These are phyloP conservation scores for Juglanconis juglandina DNA, from an alignment of 2,329 filamentous ascomycete genomes.

Conservation along the genomic window DNA sequence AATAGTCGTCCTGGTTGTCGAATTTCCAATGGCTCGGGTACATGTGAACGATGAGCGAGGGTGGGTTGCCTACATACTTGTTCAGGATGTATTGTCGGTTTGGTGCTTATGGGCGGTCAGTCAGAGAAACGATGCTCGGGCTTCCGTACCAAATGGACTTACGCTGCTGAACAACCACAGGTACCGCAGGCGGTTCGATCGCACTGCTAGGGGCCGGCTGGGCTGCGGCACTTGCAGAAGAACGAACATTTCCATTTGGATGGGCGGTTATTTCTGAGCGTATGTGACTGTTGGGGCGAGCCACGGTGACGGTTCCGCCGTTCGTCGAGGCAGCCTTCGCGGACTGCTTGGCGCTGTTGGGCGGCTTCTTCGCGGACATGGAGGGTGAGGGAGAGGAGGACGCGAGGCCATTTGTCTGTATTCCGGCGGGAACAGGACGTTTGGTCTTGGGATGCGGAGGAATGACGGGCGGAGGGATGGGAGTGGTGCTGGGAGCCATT, in stretches of 20 bases:
- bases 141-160: background rate
- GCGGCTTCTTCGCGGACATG: conserved; percentile 53
- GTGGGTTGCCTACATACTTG: conserved; percentile 54
- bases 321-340: conserved; percentile 40
- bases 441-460: conserved; percentile 56
- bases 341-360: conserved; percentile 47
- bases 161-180: conserved; percentile 42
- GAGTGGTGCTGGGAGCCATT: conserved; percentile 57
- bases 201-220: conserved; percentile 8
- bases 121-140: background rate
- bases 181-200: conserved; percentile 6
- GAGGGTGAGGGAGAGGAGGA: conserved; percentile 57
- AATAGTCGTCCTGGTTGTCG: conserved; percentile 89
- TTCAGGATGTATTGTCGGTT: conserved; percentile 36
- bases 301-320: conserved; percentile 44
- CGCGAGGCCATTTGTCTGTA: conserved; percentile 62
- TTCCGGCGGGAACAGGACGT: conserved; percentile 61
- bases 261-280: conserved; percentile 47
- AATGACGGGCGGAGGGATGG: conserved; percentile 39
- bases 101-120: conserved; percentile 12
- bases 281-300: conserved; percentile 53
- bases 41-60: conserved; percentile 83
- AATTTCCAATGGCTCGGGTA: conserved; percentile 85
- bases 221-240: conserved; percentile 10
- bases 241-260: conserved; percentile 9